Conservation (phyloP, 2,329 filamentous ascomycete species). For the Fusarium sp. region DNA sequence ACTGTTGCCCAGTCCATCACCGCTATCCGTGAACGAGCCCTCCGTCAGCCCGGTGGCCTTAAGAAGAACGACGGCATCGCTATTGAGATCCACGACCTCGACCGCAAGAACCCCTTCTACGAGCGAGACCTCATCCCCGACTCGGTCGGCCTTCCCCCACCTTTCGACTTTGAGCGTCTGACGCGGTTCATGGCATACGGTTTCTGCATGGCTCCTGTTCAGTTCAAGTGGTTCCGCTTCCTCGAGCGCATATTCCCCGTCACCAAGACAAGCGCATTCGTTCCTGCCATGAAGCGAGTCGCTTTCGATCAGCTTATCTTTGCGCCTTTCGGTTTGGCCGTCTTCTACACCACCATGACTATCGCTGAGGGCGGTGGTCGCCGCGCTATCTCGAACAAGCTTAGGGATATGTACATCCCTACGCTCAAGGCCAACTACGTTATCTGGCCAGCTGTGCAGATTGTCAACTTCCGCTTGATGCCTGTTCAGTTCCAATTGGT, state of each 20-base stretch:
- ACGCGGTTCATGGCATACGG: conserved; percentile 98
- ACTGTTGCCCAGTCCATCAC: conserved; percentile 96
- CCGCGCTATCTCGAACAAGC: conserved; percentile 84
- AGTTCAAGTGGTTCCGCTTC: conserved; percentile 97
- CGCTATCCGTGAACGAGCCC: conserved; percentile 78
- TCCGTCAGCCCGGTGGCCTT: conserved; percentile 73
- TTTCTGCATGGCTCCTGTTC: conserved; percentile 94
- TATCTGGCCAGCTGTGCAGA: conserved; percentile 95
- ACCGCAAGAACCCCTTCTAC: conserved; percentile 81
- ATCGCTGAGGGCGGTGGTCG: conserved; percentile 91
- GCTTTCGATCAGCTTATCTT: conserved; percentile 94
- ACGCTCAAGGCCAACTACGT: conserved; percentile 96
- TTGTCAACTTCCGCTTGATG: conserved; percentile 96
- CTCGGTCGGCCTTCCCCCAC: conserved; percentile 75
- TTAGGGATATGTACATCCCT: conserved; percentile 93
- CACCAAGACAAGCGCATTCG: conserved; percentile 79
- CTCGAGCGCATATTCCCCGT: conserved; percentile 87
- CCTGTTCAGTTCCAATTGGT: conserved; percentile 97
- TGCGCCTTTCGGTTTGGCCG: conserved; percentile 86
- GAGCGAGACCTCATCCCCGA: conserved; percentile 77
- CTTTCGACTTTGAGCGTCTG: conserved; percentile 95
- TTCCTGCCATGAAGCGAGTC: conserved; percentile 89
- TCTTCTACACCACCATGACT: conserved; percentile 98
- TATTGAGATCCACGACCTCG: conserved; percentile 90
- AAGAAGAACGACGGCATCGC: conserved; percentile 79